A percentile compares a stretch with the other conserved stretches of the same genome.
phyloP scores from a whole-genome alignment of 83 land plant genomes.

The Diphasiastrum complanatum region DNA sequence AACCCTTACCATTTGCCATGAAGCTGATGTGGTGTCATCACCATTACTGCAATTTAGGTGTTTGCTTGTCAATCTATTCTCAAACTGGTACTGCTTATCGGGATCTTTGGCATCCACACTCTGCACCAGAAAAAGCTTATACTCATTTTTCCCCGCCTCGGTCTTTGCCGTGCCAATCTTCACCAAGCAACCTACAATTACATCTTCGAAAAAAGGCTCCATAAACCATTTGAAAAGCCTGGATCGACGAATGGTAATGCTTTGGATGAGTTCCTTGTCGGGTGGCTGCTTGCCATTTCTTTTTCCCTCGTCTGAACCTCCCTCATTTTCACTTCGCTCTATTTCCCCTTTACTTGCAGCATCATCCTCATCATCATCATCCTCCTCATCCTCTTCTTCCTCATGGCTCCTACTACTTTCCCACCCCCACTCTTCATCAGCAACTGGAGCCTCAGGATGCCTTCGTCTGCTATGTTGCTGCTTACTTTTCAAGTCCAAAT shows the following conservation, averaged over 20 bases:
- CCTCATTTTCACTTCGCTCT: constrained; percentile 38
- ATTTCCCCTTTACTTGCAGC: constrained; percentile 16
- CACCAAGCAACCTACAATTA: constrained; percentile 92
- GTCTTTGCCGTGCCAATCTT: constrained; percentile 79
- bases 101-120: constrained; percentile 93
- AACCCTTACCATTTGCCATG: constrained; percentile 97
- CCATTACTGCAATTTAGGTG: constrained; percentile 81
- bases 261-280: constrained; percentile 52
- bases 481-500: constrained; percentile 43
- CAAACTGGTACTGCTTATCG: constrained; percentile 67
- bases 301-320: constrained; percentile 23
- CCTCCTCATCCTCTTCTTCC: constrained; percentile 35
- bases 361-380: constrained; percentile 32
- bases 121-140: constrained; percentile 69
- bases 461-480: constrained; percentile 23
- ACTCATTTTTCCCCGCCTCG: constrained; percentile 39
- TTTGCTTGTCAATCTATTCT: constrained; percentile 68
- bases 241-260: constrained; percentile 68
- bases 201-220: constrained; percentile 95
- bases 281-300: constrained; percentile 8
- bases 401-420: constrained; percentile 32
- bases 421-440: constrained; percentile 22
- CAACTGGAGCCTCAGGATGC: constrained; percentile 15
- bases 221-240: constrained; percentile 92
- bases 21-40: constrained; percentile 61